Evolutionary conservation across 306 rosid genomes (phyloP).

Genomic region (Vigna angularis): DNA sequence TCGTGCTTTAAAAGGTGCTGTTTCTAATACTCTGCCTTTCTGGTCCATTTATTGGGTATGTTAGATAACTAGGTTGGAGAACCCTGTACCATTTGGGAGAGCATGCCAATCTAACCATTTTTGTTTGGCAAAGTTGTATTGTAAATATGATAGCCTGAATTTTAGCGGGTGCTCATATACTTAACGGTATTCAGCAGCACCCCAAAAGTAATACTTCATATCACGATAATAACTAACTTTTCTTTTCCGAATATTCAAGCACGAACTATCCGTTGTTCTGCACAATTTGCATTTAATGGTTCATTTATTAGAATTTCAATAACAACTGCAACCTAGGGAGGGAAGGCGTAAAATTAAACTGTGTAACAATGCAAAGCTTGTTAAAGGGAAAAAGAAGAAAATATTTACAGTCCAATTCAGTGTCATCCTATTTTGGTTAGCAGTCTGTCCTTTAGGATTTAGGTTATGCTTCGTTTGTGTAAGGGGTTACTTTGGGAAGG

Average conservation of each 20-base stretch:
- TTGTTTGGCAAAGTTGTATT: slow-evolving; percentile 17
- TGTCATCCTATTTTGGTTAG: slow-evolving; percentile 25
- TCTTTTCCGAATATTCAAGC: slow-evolving; percentile 21
- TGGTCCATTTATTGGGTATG: slow-evolving; percentile 26
- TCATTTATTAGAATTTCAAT: slow-evolving; percentile 34
- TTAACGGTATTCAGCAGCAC: background rate
- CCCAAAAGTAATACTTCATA: slow-evolving; percentile 4
- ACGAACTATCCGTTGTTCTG: slow-evolving; percentile 12
- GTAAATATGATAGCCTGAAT: slow-evolving; percentile 21
- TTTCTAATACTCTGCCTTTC: slow-evolving; percentile 40
- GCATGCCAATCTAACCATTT: slow-evolving; percentile 10
- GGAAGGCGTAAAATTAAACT: slow-evolving; percentile 20
- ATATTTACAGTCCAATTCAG: background rate
- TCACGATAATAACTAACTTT: background rate
- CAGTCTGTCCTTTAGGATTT: slow-evolving; percentile 14
- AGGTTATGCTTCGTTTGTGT: slow-evolving; percentile 15
- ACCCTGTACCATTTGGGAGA: slow-evolving; percentile 18
- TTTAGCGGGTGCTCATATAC: slow-evolving; percentile 12
- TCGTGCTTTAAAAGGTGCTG: slow-evolving; percentile 81
- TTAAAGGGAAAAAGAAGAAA: slow-evolving; percentile 4
- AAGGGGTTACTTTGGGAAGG: slow-evolving; percentile 11
- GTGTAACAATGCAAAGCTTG: slow-evolving; percentile 19
- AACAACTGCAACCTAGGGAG: background rate
- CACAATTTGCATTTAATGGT: slow-evolving; percentile 19
- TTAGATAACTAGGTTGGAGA: slow-evolving; percentile 33